Evolutionary conservation across 202 grass and related monocot species (phyloP).

Genomic region (Schoenoplectus triqueter): DNA sequence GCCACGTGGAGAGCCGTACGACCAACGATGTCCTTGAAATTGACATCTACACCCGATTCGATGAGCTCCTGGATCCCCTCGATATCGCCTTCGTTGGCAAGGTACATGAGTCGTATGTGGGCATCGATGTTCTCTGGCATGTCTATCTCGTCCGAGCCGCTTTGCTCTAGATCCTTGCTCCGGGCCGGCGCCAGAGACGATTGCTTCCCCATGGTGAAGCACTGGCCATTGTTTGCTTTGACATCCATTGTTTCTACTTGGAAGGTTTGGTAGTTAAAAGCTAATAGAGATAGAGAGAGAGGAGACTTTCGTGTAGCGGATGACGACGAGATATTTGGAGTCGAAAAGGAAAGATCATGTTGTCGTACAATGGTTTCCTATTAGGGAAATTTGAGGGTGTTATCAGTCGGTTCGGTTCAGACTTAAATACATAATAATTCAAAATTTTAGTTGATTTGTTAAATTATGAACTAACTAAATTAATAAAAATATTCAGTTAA

Average conservation of each 20-base stretch:
- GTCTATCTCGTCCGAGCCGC: not conserved
- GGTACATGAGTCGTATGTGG: constrained; percentile 77
- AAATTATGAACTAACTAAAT: too few relatives aligned
- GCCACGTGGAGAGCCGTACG: constrained; percentile 86
- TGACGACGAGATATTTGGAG: constrained; percentile 27
- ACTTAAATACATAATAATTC: too few relatives aligned
- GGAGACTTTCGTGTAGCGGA: constrained; percentile 20
- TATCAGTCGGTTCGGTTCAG: too few relatives aligned
- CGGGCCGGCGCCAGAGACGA: constrained; percentile 73
- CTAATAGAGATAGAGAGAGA: not conserved
- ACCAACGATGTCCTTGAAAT: constrained; percentile 80
- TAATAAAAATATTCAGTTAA: too few relatives aligned
- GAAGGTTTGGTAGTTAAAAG: constrained; percentile 40
- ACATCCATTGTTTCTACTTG: constrained; percentile 52
- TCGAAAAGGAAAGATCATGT: not conserved
- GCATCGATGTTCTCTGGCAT: constrained; percentile 44
- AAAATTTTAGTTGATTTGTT: too few relatives aligned
- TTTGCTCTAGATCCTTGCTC: not conserved
- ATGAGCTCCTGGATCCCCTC: constrained; percentile 74
- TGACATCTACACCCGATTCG: constrained; percentile 60
- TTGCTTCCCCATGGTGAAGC: constrained; percentile 70
- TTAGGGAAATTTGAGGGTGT: too few relatives aligned
- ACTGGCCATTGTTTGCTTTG: constrained; percentile 36
- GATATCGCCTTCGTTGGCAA: constrained; percentile 67
- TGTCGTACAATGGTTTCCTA: too few relatives aligned